These are phyloP conservation scores for Boletus subcaerulescens DNA, from an alignment of 768 basidiomycete species.

Conservation along the genomic window DNA sequence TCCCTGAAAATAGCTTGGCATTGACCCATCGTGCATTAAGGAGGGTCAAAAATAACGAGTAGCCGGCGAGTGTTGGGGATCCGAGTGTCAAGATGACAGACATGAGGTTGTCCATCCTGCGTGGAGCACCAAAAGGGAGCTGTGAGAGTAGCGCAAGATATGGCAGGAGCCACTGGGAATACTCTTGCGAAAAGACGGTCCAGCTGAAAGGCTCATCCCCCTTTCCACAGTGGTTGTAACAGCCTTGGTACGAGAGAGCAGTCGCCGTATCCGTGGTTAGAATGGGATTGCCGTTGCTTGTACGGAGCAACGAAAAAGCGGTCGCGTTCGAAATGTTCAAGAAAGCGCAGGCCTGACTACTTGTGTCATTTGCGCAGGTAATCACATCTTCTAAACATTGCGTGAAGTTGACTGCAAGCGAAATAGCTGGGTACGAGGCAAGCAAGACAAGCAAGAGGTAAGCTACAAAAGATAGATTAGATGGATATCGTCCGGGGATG, in stretches of 20 bases:
- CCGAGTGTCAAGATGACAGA: conserved; percentile 44
- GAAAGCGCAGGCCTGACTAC: neutral
- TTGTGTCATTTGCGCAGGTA: neutral
- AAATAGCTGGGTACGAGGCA: neutral
- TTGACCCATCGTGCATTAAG: conserved; percentile 45
- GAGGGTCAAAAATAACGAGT: conserved; percentile 42
- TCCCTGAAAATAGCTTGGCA: conserved; percentile 28
- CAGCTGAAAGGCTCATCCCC: conserved; percentile 18
- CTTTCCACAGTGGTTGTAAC: conserved; percentile 8
- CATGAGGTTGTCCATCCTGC: conserved; percentile 40
- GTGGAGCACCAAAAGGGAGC: conserved; percentile 45
- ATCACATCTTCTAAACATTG: conserved; percentile 12
- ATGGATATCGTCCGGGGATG: no score
- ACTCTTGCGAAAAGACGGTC: conserved; percentile 33
- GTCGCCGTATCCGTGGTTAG: neutral
- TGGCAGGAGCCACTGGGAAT: conserved; percentile 45
- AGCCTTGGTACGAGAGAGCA: conserved; percentile 6
- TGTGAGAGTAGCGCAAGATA: conserved; percentile 49
- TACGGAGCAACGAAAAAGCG: conserved; percentile 15
- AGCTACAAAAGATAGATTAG: conserved; percentile 6
- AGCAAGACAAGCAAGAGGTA: neutral
- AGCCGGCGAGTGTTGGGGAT: conserved; percentile 43
- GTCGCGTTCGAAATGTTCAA: neutral
- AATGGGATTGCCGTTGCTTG: conserved; percentile 3
- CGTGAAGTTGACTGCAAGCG: conserved; percentile 3